Evolutionary conservation across 2,329 filamentous ascomycete species (phyloP).

Genomic region (Aspergillus fumigatus): DNA sequence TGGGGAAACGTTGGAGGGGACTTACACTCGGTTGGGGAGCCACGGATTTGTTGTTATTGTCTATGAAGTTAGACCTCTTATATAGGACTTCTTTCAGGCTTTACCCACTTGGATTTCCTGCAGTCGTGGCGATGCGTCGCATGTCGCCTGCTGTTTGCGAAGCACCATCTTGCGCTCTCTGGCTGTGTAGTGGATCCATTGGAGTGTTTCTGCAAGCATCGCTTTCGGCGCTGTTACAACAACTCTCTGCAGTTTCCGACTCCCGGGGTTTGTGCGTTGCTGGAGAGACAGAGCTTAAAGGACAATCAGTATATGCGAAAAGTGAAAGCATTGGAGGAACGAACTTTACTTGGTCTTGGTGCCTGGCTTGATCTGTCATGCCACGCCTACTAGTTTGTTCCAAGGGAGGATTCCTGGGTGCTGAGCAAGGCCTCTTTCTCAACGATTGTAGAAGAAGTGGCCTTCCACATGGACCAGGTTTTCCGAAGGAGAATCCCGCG

Average conservation of each 20-base stretch:
- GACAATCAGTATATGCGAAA: not conserved
- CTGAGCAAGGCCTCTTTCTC: constrained; percentile 5
- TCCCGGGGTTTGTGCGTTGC: not conserved
- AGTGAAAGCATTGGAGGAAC: not conserved
- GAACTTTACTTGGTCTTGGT: not conserved
- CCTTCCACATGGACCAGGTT: constrained; percentile 22
- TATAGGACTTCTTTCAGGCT: not conserved
- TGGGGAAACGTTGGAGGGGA: not conserved
- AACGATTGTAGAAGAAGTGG: constrained; percentile 19
- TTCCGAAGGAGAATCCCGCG: constrained; percentile 31
- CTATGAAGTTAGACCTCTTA: not conserved
- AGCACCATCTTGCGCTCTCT: not conserved
- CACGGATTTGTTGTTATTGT: not conserved
- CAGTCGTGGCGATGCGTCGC: not conserved
- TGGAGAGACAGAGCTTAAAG: not conserved
- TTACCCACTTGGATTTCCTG: not conserved
- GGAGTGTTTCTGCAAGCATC: not conserved
- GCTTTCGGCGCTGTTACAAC: not conserved
- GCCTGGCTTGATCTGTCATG: not conserved
- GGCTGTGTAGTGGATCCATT: not conserved
- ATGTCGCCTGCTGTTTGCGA: not conserved
- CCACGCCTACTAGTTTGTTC: not conserved
- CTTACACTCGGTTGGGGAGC: not conserved
- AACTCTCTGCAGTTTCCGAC: not conserved
- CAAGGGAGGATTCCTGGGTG: not conserved